Conservation (phyloP, 2,329 filamentous ascomycete species). For the Leptographium radiaticola region DNA sequence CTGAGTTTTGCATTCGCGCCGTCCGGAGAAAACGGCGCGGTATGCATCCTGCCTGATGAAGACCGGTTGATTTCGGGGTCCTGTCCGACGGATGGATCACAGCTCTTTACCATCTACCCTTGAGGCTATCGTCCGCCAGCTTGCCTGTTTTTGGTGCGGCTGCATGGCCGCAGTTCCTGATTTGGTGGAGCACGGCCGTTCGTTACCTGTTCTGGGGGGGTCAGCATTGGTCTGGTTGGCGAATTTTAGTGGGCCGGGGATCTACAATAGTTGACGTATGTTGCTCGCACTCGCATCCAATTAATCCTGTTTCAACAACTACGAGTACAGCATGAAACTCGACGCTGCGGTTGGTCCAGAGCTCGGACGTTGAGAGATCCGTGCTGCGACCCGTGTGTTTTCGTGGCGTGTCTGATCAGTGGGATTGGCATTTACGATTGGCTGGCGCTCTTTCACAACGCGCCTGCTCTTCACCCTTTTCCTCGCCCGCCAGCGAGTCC, state of each 20-base stretch:
- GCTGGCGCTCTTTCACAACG: neutral
- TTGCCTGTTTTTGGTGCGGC: too few species aligned
- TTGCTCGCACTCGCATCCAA: neutral
- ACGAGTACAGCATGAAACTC: neutral
- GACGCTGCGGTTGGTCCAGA: too few species aligned
- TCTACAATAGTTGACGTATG: neutral
- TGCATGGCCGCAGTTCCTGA: neutral
- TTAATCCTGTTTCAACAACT: neutral
- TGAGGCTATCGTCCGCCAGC: neutral
- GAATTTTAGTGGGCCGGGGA: neutral
- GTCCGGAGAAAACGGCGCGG: constrained; percentile 26
- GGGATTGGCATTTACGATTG: too few species aligned
- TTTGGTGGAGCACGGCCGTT: neutral
- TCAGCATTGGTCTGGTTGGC: too few species aligned
- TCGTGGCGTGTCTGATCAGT: too few species aligned
- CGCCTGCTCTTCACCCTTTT: neutral
- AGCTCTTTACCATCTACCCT: constrained; percentile 19
- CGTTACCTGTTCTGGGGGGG: too few species aligned
- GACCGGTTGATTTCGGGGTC: constrained; percentile 16
- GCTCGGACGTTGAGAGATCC: too few species aligned
- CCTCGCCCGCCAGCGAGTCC: neutral
- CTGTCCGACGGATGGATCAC: constrained; percentile 18
- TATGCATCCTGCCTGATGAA: constrained; percentile 28
- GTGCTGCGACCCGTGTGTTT: too few species aligned
- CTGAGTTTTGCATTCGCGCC: constrained; percentile 31